phyloP scores from a whole-genome alignment of 805 yeast genomes.

The Yamadazyma insecticola region DNA sequence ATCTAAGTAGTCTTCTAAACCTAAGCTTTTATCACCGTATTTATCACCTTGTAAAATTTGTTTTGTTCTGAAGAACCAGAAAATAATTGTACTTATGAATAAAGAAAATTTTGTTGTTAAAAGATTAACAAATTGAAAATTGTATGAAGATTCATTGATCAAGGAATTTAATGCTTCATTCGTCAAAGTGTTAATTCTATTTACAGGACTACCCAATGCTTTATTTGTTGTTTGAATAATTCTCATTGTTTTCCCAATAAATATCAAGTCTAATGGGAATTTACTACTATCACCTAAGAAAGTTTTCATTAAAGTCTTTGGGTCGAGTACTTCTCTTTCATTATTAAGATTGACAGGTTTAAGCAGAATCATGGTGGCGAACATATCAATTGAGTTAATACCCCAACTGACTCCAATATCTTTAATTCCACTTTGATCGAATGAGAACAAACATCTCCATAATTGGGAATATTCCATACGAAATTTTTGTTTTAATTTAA shows the following conservation, averaged over 20 bases:
- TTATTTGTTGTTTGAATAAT: conserved; percentile 70
- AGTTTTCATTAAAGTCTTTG: conserved; percentile 37
- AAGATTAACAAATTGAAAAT: conserved; percentile 3
- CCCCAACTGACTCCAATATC: conserved; percentile 63
- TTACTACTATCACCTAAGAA: conserved; percentile 59
- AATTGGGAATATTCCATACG: conserved; percentile 52
- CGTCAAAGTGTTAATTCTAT: conserved; percentile 61
- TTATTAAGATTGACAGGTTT: conserved; percentile 34
- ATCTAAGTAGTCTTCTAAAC: conserved; percentile 45
- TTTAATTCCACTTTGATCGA: conserved; percentile 44
- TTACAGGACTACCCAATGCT: conserved; percentile 67
- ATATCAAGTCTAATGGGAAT: conserved; percentile 63
- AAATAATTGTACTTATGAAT: conserved; percentile 26
- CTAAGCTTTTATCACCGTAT: conserved; percentile 28
- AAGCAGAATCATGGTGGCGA: conserved; percentile 53
- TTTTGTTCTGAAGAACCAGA: conserved; percentile 25
- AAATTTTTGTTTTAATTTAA: conserved; percentile 47
- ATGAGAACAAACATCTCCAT: conserved; percentile 59
- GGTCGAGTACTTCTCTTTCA: conserved; percentile 4
- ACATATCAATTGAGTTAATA: conserved; percentile 56
- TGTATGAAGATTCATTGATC: conserved; percentile 9
- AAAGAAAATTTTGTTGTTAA: conserved; percentile 19
- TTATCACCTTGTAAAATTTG: conserved; percentile 30
- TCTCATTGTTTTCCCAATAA: conserved; percentile 67
- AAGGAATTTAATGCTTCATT: conserved; percentile 43